Base-by-base conservation (phyloP, 2,329 filamentous ascomycete species). In the Ophiostoma tasmaniense region DNA sequence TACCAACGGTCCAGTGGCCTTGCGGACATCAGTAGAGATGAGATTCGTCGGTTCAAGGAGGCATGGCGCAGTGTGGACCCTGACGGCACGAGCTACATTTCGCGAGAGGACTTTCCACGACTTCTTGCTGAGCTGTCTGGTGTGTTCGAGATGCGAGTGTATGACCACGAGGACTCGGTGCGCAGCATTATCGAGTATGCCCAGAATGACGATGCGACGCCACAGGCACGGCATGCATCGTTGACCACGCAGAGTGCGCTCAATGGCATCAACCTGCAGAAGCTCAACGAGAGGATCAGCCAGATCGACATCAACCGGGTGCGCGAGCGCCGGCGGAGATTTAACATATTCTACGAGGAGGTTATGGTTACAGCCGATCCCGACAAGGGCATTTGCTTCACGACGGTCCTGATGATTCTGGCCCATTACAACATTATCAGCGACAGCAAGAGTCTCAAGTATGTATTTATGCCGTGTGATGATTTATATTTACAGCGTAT, bases 341-440 rank as follows among this genome's bases (percentile, higher is more conserved):
- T 96, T 82, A 97, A 97, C 74, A 85, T 90, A n/a, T 99, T 99
- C 78, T 99, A 92, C 75, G 93, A 98, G 78, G 96, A 99, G 80
- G 91, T 98, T 25, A 87, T 98, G 78, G 92, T 97, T 6, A 94
- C 93, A 4, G 92, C 93, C 4, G 93, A 99, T 77, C 90, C 90
- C 0, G 92, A 96, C 75, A 86, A 87, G 71, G 95, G 95, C 65
- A 96, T 99, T 70, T 90, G 91, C 0, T 99, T 99, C 78, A 95
- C 92, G 2, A 89, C 90, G 7, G 90, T 97, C 28, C 83, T 99
- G 67, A 95, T 99, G 90, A 96, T 96, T 71, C 83, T 99, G 69
- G 94, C 96, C 42, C 95, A 99, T 79, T 96, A 99, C 83, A 99
- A 98, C 75, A 93, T 99, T 75, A 99, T 99, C 77, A 97, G 90